Conservation (phyloP, 768 basidiomycete genomes). For the Leucosporidium creatinivorum region DNA sequence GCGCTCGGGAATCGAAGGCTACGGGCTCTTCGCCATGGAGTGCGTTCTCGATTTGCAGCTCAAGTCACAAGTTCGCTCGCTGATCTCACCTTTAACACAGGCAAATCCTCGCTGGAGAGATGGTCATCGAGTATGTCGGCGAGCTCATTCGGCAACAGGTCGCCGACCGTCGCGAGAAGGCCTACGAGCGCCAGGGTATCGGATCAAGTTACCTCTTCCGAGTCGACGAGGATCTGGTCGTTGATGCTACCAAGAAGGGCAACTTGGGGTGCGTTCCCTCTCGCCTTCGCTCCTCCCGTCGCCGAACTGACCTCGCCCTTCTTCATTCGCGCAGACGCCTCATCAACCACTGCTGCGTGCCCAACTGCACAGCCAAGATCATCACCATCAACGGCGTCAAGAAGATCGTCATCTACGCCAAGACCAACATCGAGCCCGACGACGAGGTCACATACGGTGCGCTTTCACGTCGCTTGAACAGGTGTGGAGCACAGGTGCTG, state of each 20-base stretch:
- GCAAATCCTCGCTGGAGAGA: slow-evolving; percentile 75
- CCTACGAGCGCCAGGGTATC: slow-evolving; percentile 93
- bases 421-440: slow-evolving; percentile 88
- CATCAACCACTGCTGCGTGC: slow-evolving; percentile 98
- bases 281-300: not conserved
- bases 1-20: slow-evolving; percentile 87
- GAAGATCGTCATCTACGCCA: slow-evolving; percentile 95
- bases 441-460: slow-evolving; percentile 95
- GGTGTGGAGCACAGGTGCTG: not conserved
- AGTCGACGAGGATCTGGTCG: slow-evolving; percentile 94
- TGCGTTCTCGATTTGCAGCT: slow-evolving; percentile 38
- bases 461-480: slow-evolving; percentile 38
- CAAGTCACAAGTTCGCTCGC: not conserved
- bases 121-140: slow-evolving; percentile 99
- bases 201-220: slow-evolving; percentile 96
- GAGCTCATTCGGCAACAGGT: slow-evolving; percentile 75
- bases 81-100: not conserved
- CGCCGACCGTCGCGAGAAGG: slow-evolving; percentile 93
- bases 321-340: slow-evolving; percentile 57
- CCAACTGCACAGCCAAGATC: slow-evolving; percentile 52
- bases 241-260: slow-evolving; percentile 98
- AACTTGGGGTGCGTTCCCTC: slow-evolving; percentile 81
- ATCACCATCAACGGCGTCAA: slow-evolving; percentile 49
- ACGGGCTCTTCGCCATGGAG: slow-evolving; percentile 98
- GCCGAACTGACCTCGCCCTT: slow-evolving; percentile 13